Percentiles rank a stretch among this genome's conserved stretches.
Conservation (phyloP, 352 stramenopile genomes). For the Aphanomyces astaci region DNA sequence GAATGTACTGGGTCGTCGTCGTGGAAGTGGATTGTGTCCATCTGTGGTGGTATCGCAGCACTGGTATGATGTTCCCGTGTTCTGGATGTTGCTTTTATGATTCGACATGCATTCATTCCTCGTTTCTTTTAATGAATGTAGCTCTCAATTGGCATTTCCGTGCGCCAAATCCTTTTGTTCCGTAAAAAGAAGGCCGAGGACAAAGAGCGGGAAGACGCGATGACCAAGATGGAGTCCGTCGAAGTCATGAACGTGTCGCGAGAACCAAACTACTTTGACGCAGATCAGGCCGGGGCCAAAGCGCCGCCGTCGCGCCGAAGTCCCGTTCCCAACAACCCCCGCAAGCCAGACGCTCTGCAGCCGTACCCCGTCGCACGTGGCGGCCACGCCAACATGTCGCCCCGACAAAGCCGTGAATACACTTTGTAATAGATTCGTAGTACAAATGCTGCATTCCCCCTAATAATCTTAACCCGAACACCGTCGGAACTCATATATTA, state of each 20-base stretch:
- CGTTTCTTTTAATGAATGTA: constrained; percentile 10
- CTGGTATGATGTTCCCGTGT: too few species aligned
- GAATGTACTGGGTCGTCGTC: constrained; percentile 5
- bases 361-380: constrained; percentile 9
- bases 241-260: constrained; percentile 16
- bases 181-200: constrained; percentile 21
- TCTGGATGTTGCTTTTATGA: too few species aligned
- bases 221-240: neutral
- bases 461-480: neutral
- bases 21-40: constrained; percentile 21
- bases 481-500: too few species aligned
- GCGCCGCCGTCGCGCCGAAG: neutral
- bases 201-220: neutral
- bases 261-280: constrained; percentile 19
- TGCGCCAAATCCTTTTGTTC: constrained; percentile 17
- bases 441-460: neutral
- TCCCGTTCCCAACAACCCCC: neutral
- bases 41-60: constrained; percentile 15
- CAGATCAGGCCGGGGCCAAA: neutral
- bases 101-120: too few species aligned
- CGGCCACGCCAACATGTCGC: neutral
- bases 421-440: constrained; percentile 14
- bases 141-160: constrained; percentile 20
- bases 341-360: neutral
- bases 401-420: constrained; percentile 18